Evolutionary conservation across 257 asterid genomes (phyloP).

Genomic region (Asclepias syriaca): DNA sequence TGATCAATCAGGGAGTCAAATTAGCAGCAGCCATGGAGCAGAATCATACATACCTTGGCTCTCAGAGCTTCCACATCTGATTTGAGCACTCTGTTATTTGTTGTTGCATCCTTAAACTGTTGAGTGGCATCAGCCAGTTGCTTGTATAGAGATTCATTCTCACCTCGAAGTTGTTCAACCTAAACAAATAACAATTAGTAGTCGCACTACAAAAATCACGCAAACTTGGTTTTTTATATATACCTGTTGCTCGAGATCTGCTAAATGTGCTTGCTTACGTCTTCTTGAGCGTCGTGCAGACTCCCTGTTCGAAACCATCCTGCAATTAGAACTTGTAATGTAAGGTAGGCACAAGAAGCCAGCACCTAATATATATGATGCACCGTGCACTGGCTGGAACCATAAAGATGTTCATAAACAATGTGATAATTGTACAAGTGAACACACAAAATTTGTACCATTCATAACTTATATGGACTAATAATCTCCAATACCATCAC

Average conservation of each 20-base stretch:
- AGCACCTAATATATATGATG: not conserved
- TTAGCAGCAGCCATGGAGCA: not conserved
- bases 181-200: constrained; percentile 7
- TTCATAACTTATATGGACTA: no score
- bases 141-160: constrained; percentile 52
- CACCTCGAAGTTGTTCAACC: constrained; percentile 68
- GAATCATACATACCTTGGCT: constrained; percentile 59
- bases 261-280: constrained; percentile 72
- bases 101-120: constrained; percentile 65
- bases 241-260: constrained; percentile 80
- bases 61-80: constrained; percentile 91
- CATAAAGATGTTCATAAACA: no score
- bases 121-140: constrained; percentile 64
- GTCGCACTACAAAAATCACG: no score
- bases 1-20: not conserved
- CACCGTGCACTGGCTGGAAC: not conserved
- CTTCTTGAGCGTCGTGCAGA: constrained; percentile 85
- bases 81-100: constrained; percentile 80
- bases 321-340: constrained; percentile 19
- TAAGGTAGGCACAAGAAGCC: constrained; percentile 1
- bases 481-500: no score
- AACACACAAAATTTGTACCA: no score
- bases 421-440: no score
- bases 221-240: not conserved
- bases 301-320: constrained; percentile 81